phyloP scores from a whole-genome alignment of 2,329 filamentous ascomycete species.

The Alternaria sp. region DNA sequence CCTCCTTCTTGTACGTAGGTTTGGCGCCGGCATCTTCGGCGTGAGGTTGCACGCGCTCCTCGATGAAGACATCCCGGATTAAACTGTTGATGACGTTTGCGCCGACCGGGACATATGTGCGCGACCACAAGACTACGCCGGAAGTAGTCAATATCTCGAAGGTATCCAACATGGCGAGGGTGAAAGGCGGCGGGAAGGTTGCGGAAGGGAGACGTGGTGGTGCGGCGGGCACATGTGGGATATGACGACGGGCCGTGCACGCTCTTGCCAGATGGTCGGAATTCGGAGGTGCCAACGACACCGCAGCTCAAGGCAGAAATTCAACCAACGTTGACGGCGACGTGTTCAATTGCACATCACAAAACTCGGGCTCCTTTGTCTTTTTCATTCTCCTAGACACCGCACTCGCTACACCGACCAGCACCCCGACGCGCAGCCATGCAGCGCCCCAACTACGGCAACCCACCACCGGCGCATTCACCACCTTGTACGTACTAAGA shows the following conservation, averaged over 20 bases:
- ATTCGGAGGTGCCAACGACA: slow-evolving; percentile 14
- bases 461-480: slow-evolving; percentile 74
- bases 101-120: slow-evolving; percentile 79
- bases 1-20: slow-evolving; percentile 83
- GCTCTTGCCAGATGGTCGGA: slow-evolving; percentile 29
- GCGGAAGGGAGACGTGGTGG: slow-evolving; percentile 1
- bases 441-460: slow-evolving; percentile 82
- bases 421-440: slow-evolving; percentile 58
- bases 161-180: slow-evolving; percentile 80
- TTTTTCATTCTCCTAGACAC: not conserved
- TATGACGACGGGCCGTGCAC: slow-evolving; percentile 39
- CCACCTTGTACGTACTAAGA: slow-evolving; percentile 68
- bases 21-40: slow-evolving; percentile 68
- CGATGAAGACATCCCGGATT: slow-evolving; percentile 96
- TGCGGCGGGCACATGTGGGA: slow-evolving; percentile 12
- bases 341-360: slow-evolving; percentile 5
- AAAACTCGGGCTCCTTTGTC: not conserved
- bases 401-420: slow-evolving; percentile 9
- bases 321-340: slow-evolving; percentile 10
- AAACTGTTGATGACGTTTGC: slow-evolving; percentile 89
- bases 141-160: slow-evolving; percentile 97
- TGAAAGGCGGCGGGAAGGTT: not conserved
- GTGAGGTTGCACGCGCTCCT: slow-evolving; percentile 76
- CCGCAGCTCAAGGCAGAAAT: slow-evolving; percentile 16
- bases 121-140: slow-evolving; percentile 96